Evolutionary conservation across 2,329 filamentous ascomycete genomes (phyloP), one percentile per base, ranked within the genome.

Genomic region (Rhytidhysteron rufulum): DNA sequence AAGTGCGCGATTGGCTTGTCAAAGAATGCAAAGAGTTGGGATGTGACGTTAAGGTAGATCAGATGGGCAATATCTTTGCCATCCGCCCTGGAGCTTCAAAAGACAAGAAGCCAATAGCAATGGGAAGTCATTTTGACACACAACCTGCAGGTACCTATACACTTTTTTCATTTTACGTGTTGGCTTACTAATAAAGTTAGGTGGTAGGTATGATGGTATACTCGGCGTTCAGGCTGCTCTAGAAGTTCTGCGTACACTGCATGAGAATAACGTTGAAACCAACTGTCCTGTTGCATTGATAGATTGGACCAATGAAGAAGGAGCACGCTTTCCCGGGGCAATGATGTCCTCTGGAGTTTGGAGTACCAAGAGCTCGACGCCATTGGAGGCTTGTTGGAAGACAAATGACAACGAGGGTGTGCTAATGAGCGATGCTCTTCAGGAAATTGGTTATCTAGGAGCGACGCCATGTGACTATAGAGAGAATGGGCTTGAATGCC

Each of bases 301-400:
- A 6, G 85, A 88, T 56, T 87, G 83, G 83, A 88, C 83, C 1
- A 86, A 86, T 55, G 86, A 90, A 67, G 87, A 91, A 66, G 86
- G 86, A 2, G 86, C 85, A 1, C 76, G 86, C 0, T 90, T 89
- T 48, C 85, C 85, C 0, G 79, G 80, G 24, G 83, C 79, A 17
- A 88, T 87, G 79, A 70, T 86, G 38, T 71, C 80, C 0, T 88
- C 84, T 0, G 85, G 83, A 1, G 86, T 89, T 7, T 90, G 85
- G 85, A 57, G 54, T 15, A 57, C 52, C 6, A 79, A 84, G 0
- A 82, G 72, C 17, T 70, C 70, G 7, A 54, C 55, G 1, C 40
- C 44, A 7, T 33, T 66, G 1, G 42, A 55, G 18, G 45, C 53
- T 3, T 62, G 60, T 21, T 58, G 60, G 44, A 44, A 43, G 3